These are phyloP conservation scores for Aechmea fasciata DNA, from an alignment of 176 grass and related monocot species.

Conservation along the genomic window DNA sequence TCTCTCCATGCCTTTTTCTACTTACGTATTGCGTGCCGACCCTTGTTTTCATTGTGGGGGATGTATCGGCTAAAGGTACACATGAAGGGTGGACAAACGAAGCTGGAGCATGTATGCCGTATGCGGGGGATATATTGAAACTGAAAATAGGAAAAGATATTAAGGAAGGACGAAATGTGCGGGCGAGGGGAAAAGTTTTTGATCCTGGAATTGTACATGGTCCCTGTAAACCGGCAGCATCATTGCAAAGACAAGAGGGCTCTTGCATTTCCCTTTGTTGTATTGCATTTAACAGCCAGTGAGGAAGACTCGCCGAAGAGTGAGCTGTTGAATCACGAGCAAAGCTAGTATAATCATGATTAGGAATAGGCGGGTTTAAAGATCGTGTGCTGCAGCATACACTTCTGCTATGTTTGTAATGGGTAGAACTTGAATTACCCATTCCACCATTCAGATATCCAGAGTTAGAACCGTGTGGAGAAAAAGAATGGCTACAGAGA, in stretches of 20 bases:
- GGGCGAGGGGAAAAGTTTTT: conserved; percentile 9
- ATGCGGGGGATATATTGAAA: conserved; percentile 21
- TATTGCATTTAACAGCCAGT: conserved; percentile 1
- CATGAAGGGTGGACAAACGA: conserved; percentile 12
- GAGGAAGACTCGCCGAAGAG: not conserved
- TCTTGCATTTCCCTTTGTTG: not conserved
- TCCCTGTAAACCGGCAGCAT: conserved; percentile 8
- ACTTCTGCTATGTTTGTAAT: conserved; percentile 6
- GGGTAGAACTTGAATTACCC: conserved; percentile 8
- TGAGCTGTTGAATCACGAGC: conserved; percentile 7
- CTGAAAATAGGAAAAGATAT: conserved; percentile 24
- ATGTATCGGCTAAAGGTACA: not conserved
- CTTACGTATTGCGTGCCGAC: not conserved
- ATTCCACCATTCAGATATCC: conserved; percentile 20
- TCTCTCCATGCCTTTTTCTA: not conserved
- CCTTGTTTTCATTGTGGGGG: not conserved
- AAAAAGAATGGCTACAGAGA: not conserved
- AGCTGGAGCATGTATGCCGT: conserved; percentile 23
- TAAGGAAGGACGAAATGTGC: conserved; percentile 9
- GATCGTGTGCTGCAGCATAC: conserved; percentile 16
- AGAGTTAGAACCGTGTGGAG: conserved; percentile 17
- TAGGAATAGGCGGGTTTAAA: conserved; percentile 12
- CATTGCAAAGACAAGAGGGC: conserved; percentile 15
- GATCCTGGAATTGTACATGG: not conserved
- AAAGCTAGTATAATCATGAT: conserved; percentile 19